phyloP scores from a whole-genome alignment of 1,284 basidiomycete species.

The Microbotryum silenes-acaulis region DNA sequence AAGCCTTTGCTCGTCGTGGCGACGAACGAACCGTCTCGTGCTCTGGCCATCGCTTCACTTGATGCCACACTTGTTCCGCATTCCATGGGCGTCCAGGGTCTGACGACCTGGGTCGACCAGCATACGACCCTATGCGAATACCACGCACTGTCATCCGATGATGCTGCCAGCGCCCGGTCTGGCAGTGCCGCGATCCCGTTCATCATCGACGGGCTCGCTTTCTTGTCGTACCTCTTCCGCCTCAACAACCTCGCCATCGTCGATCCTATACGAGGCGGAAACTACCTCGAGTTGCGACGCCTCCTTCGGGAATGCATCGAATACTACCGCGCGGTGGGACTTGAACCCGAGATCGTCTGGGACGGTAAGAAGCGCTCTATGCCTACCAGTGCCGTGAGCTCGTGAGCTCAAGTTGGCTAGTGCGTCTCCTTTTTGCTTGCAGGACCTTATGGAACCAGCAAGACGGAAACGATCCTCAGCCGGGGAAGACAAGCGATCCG shows the following conservation, averaged over 20 bases:
- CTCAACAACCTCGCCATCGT: slow-evolving; percentile 7
- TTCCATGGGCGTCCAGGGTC: slow-evolving; percentile 27
- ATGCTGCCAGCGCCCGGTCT: no score
- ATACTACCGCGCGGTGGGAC: background rate
- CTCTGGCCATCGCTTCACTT: no score
- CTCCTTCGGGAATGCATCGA: background rate
- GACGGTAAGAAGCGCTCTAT: background rate
- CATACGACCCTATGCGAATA: slow-evolving; percentile 8
- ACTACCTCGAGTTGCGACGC: background rate
- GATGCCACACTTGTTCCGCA: no score
- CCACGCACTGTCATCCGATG: background rate
- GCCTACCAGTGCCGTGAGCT: no score
- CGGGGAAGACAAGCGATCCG: slow-evolving; percentile 18
- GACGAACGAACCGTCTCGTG: no score
- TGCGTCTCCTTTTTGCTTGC: no score
- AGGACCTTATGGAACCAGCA: slow-evolving; percentile 15
- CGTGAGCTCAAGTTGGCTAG: no score
- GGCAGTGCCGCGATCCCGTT: slow-evolving; percentile 4
- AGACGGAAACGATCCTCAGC: slow-evolving; percentile 20
- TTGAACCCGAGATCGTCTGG: background rate
- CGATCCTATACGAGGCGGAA: background rate
- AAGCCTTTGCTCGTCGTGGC: no score
- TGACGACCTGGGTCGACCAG: slow-evolving; percentile 20
- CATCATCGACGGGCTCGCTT: slow-evolving; percentile 24
- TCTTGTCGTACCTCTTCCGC: background rate